A percentile compares a stretch with the other conserved stretches of the same genome.
Evolutionary conservation across 345 rosid species (phyloP).

Genomic region (Melaleuca quinquenervia): DNA sequence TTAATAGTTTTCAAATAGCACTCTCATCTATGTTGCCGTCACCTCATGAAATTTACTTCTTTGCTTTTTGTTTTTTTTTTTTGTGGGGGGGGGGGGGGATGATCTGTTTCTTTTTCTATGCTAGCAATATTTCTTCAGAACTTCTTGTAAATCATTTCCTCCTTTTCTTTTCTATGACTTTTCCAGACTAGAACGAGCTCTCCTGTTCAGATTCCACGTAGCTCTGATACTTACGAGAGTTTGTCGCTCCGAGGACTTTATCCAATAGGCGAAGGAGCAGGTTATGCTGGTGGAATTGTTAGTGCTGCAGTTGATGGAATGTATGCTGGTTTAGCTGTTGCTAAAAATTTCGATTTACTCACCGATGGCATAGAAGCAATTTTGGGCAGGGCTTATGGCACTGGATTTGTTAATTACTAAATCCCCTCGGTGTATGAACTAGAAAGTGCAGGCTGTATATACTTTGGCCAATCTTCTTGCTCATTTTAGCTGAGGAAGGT

Average conservation of each 20-base stretch:
- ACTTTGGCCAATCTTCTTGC: not conserved
- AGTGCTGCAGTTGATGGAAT: slow-evolving; percentile 98
- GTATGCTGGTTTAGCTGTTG: slow-evolving; percentile 78
- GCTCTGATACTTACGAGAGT: slow-evolving; percentile 66
- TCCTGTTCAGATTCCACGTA: slow-evolving; percentile 67
- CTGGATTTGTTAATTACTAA: slow-evolving; percentile 54
- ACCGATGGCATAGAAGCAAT: slow-evolving; percentile 44
- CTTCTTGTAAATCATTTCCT: not conserved
- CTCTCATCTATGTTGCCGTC: not conserved
- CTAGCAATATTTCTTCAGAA: not conserved
- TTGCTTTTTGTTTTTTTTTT: too few relatives aligned
- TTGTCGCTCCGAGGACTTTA: slow-evolving; percentile 69
- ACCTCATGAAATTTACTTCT: not conserved
- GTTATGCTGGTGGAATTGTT: slow-evolving; percentile 96
- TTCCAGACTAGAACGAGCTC: slow-evolving; percentile 91
- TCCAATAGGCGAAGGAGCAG: slow-evolving; percentile 98
- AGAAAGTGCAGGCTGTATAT: not conserved
- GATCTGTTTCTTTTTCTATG: not conserved
- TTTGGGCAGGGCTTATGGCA: slow-evolving; percentile 57
- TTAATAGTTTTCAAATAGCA: not conserved
- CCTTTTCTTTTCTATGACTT: not conserved
- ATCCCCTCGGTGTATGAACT: not conserved
- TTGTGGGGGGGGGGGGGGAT: not conserved
- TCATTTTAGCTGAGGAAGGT: not conserved
- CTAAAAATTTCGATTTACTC: slow-evolving; percentile 50